Evolutionary conservation across 2,329 filamentous ascomycete species (phyloP), one percentile per base, ranked within the genome.

Genomic region (Aureobasidium sp.): DNA sequence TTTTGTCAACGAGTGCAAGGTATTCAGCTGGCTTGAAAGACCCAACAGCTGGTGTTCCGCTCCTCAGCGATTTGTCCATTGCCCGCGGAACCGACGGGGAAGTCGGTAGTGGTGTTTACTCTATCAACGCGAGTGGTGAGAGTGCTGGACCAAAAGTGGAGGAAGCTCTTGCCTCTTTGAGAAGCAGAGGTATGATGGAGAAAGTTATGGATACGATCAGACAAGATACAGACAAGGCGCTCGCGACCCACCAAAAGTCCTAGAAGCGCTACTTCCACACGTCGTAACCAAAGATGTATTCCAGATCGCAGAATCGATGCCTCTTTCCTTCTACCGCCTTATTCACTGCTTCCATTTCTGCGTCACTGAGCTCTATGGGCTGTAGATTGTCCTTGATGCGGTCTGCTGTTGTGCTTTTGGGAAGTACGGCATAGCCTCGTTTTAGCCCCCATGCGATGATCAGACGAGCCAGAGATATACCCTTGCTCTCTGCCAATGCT

Each of bases 361-460:
- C 75, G 63, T 78, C 73, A 66, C 67, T 74, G 63, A 90, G 76
- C 69, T 82, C 75, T 29, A 85, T 85, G 64, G 82, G 80, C 70
- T 85, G 77, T 69, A 86, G 82, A 76, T 91, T 90, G 76, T 83
- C 87, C 71, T 83, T 80, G 68, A 89, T 89, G 44, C 86, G 80
- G 53, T 77, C 79, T 8, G 84, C 84, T 23, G 84, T 88, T 51
- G 84, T 84, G 75, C 84, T 87, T 82, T 89, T 89, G 68, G 86
- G 86, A 64, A 89, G 77, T 41, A 88, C 86, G 44, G 83, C 80
- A 71, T 87, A 88, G 64, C 86, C 86, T 57, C 86, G 80, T 62
- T 81, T 80, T 44, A 88, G 73, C 60, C 85, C 86, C 86, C 86
- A 89, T 42, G 83, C 83, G 64, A 86, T 82, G 61, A 87, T 74